Percentiles rank a stretch among this genome's conserved stretches.
phyloP scores from a whole-genome alignment of 2,329 filamentous ascomycete genomes.

The Cryoendolithus antarcticus region DNA sequence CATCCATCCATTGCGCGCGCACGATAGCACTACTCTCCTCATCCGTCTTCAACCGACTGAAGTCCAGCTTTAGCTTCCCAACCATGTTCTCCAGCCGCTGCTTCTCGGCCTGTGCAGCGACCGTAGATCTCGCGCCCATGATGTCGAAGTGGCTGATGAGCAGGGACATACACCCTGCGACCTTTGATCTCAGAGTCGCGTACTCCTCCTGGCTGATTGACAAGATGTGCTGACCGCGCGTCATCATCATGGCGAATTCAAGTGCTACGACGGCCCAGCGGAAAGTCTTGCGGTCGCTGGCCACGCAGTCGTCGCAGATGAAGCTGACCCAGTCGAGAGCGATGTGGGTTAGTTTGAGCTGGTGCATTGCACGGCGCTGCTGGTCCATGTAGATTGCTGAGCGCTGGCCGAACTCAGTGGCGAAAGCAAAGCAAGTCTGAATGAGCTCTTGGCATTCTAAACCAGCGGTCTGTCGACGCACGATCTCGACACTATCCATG shows the following conservation, averaged over 20 bases:
- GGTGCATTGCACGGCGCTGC: constrained; percentile 93
- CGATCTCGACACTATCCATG: constrained; percentile 95
- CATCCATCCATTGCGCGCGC: constrained; percentile 60
- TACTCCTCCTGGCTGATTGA: constrained; percentile 84
- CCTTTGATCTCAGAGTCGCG: constrained; percentile 67
- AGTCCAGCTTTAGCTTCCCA: constrained; percentile 65
- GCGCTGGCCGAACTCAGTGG: constrained; percentile 95
- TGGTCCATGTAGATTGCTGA: constrained; percentile 92
- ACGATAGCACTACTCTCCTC: constrained; percentile 71
- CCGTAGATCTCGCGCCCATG: constrained; percentile 86
- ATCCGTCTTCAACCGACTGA: constrained; percentile 62
- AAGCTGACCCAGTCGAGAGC: constrained; percentile 96
- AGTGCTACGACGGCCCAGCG: constrained; percentile 92
- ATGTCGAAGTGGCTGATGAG: constrained; percentile 98
- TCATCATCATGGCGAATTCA: constrained; percentile 97
- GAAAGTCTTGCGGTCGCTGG: constrained; percentile 90
- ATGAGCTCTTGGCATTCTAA: constrained; percentile 90
- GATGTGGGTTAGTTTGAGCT: constrained; percentile 83
- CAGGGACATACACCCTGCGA: constrained; percentile 93
- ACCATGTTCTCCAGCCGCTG: constrained; percentile 71
- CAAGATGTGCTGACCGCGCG: constrained; percentile 83
- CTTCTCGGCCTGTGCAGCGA: constrained; percentile 88
- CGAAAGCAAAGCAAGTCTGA: constrained; percentile 95
- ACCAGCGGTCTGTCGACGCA: constrained; percentile 70
- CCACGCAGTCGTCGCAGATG: constrained; percentile 91